A percentile compares a stretch with the other conserved stretches of the same genome.
Evolutionary conservation across 2,329 filamentous ascomycete genomes (phyloP).

Genomic region (Gnomoniopsis smithogilvyi): DNA sequence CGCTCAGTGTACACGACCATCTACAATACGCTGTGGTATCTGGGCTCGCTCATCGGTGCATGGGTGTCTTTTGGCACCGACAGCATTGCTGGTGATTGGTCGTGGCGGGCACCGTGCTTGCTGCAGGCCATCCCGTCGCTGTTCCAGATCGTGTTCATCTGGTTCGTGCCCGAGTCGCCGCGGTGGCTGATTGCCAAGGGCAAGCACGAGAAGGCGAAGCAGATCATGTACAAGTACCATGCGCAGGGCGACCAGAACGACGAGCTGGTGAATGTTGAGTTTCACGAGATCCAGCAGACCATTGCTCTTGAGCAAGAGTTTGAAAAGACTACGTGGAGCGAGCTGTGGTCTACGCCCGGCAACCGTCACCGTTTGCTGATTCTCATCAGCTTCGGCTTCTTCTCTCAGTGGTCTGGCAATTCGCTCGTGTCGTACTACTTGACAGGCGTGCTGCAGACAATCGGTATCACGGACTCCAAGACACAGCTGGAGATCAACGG

Average conservation of each 20-base stretch:
- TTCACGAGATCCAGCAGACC: constrained; percentile 40
- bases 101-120: constrained; percentile 16
- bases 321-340: constrained; percentile 40
- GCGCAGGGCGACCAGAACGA: constrained; percentile 34
- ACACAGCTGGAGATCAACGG: constrained; percentile 29
- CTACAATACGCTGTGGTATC: constrained; percentile 28
- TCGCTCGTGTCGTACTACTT: constrained; percentile 42
- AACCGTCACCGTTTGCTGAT: constrained; percentile 54
- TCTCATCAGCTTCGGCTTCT: constrained; percentile 49
- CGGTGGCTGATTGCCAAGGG: constrained; percentile 64
- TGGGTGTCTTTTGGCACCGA: constrained; percentile 24
- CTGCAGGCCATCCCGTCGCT: constrained; percentile 29
- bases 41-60: constrained; percentile 26
- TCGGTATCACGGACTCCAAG: constrained; percentile 30
- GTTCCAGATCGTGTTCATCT: constrained; percentile 65
- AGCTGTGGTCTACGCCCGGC: constrained; percentile 45
- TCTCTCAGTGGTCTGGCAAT: constrained; percentile 57
- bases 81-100: constrained; percentile 10
- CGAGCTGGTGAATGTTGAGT: constrained; percentile 37
- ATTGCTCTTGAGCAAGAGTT: constrained; percentile 42
- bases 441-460: constrained; percentile 29
- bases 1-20: constrained; percentile 29
- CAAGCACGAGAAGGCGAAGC: constrained; percentile 28
- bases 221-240: constrained; percentile 29
- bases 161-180: constrained; percentile 65